phyloP scores from a whole-genome alignment of 495 filamentous ascomycete species.

The Platismatia glauca region DNA sequence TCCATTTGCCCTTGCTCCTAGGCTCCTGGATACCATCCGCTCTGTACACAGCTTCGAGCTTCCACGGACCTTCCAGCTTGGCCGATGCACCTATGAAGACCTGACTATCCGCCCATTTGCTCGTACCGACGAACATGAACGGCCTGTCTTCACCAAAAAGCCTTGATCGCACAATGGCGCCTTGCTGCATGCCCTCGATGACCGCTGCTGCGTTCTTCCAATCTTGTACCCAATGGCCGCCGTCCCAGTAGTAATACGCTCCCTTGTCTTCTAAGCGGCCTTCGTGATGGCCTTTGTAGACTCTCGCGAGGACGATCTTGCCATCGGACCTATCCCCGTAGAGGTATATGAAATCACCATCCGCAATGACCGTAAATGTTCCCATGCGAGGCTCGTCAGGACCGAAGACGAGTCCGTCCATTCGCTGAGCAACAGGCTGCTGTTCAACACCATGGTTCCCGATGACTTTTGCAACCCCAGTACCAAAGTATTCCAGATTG shows the following conservation, averaged over 20 bases:
- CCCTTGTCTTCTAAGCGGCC: background rate
- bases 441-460: background rate
- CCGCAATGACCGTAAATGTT: constrained; percentile 14
- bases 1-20: constrained; percentile 13
- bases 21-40: constrained; percentile 16
- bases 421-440: constrained; percentile 8
- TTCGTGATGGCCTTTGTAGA: background rate
- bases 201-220: constrained; percentile 12
- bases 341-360: constrained; percentile 18
- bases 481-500: constrained; percentile 9
- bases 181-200: constrained; percentile 23
- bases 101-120: constrained; percentile 21
- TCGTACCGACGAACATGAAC: constrained; percentile 26
- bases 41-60: constrained; percentile 16
- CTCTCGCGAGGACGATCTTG: constrained; percentile 22
- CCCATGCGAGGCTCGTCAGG: constrained; percentile 23
- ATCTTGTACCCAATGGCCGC: constrained; percentile 12
- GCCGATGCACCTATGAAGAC: constrained; percentile 21
- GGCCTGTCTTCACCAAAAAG: constrained; percentile 23
- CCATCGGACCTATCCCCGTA: constrained; percentile 19
- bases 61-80: constrained; percentile 25
- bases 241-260: constrained; percentile 17
- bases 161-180: constrained; percentile 22
- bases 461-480: constrained; percentile 9
- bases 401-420: constrained; percentile 5